Evolutionary conservation across 108 stramenopile genomes (phyloP), one percentile per base, ranked within the genome.

Genomic region (Cylindrotheca closterium): DNA sequence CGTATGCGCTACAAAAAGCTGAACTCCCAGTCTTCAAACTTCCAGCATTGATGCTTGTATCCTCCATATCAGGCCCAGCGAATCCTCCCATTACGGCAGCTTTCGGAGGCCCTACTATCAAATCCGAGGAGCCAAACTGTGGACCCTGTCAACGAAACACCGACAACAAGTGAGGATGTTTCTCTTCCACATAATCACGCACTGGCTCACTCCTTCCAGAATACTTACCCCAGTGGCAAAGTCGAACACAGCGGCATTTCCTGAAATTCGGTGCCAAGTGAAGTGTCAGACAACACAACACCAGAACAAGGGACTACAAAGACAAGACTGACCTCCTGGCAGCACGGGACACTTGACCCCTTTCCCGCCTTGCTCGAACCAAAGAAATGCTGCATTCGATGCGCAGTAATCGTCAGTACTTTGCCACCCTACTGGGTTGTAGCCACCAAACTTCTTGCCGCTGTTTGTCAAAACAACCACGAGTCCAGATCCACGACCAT

Each of bases 1-100:
- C 71, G 55, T 87, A 92, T 17, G 85, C 75, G 25, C 79, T 72
- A 22, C 85, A 82, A n/a, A 82, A 51, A 30, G 73, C 60, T 4
- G 79, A 82, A 25, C 65, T 77, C 24, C 79, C 81, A 60, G 70
- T 64, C 47, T 71, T 65, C 32, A 88, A 50, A 68, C 73, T 74
- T 0, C 87, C 87, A 22, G 87, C 83, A 51, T 79, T 80, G 45
- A 76, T 64, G 3, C 55, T 47, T 8, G 51, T 62, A 61, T 86
- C 75, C 55, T 87, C 88, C 78, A 88, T 84, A 65, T 83, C 80
- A 3, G 91, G 91, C 0, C 91, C 91, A 0, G 91, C 80, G 65
- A 92, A 92, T 25, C 88, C 88, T 33, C 91, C 91, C 84, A 92
- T 77, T 4, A 92, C 75, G 2, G 87, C 84, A 18, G 91, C 84